A percentile compares a stretch with the other conserved stretches of the same genome.
These are phyloP conservation scores for Mediolabrus comicus DNA, from an alignment of 108 stramenopile genomes.

Conservation along the genomic window DNA sequence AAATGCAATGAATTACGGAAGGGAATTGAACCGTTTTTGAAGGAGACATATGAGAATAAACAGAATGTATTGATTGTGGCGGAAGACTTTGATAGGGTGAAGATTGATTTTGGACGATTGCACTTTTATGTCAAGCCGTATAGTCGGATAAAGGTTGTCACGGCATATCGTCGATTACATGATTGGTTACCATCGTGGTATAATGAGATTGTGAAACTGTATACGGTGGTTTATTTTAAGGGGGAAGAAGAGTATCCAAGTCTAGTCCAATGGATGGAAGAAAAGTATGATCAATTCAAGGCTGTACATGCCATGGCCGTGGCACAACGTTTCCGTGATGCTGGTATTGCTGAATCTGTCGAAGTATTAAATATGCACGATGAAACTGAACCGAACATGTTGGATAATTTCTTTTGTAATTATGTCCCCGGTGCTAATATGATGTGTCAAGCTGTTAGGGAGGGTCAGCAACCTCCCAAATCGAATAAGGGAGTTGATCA, in stretches of 20 bases:
- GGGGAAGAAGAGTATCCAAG: background rate
- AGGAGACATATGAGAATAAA: background rate
- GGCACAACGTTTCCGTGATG: background rate
- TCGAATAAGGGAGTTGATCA: background rate
- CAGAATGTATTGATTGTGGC: background rate
- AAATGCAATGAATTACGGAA: background rate
- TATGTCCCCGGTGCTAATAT: background rate
- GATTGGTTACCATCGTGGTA: background rate
- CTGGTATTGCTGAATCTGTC: background rate
- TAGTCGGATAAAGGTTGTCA: background rate
- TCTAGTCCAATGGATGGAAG: background rate
- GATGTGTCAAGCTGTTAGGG: background rate
- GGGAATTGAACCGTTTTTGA: background rate
- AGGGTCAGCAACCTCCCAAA: background rate
- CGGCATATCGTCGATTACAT: background rate
- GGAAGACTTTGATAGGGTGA: conserved; percentile 2
- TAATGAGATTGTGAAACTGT: background rate
- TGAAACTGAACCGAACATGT: background rate
- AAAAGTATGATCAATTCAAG: background rate
- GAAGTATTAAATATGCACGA: conserved; percentile 1
- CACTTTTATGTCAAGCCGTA: background rate
- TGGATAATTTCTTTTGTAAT: background rate
- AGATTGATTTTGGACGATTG: background rate
- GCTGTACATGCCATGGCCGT: background rate
- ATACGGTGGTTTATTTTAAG: background rate